A percentile compares a stretch with the other conserved stretches of the same genome.
These are phyloP conservation scores for Macrophomina tecta DNA, from an alignment of 2,329 filamentous ascomycete species.

Conservation along the genomic window DNA sequence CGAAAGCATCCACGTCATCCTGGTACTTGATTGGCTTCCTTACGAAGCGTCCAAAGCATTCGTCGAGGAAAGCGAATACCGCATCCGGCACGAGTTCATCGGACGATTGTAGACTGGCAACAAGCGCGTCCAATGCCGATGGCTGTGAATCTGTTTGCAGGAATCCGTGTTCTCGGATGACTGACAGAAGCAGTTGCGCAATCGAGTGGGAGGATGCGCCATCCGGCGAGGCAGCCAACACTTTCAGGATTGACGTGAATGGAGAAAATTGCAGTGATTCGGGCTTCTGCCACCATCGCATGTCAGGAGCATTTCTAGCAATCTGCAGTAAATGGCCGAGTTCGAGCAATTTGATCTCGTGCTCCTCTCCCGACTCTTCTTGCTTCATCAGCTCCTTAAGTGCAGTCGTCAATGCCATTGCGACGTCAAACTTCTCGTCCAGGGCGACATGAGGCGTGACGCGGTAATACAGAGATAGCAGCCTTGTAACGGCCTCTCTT, in stretches of 20 bases:
- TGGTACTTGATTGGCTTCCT: constrained; percentile 84
- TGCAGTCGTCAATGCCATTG: constrained; percentile 72
- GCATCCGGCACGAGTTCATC: constrained; percentile 49
- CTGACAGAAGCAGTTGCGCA: constrained; percentile 62
- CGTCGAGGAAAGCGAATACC: constrained; percentile 78
- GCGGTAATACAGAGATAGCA: constrained; percentile 86
- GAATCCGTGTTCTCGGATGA: constrained; percentile 71
- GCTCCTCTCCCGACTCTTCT: constrained; percentile 48
- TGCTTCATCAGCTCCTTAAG: constrained; percentile 64
- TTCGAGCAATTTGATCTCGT: constrained; percentile 71
- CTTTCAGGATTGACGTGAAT: constrained; percentile 72
- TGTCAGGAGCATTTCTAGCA: constrained; percentile 78
- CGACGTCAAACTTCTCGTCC: constrained; percentile 87
- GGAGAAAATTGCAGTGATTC: constrained; percentile 70
- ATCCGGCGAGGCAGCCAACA: constrained; percentile 58
- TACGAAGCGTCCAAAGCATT: constrained; percentile 77
- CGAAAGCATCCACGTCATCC: constrained; percentile 66
- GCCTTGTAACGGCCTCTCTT: constrained; percentile 76
- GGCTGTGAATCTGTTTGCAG: constrained; percentile 56
- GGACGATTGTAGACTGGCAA: constrained; percentile 47
- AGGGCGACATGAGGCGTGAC: constrained; percentile 79
- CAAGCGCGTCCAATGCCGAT: constrained; percentile 52
- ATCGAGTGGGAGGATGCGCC: constrained; percentile 60
- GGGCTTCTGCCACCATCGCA: constrained; percentile 87
- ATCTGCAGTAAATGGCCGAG: constrained; percentile 82